Conservation (phyloP, 2,329 filamentous ascomycete genomes). For the Colletotrichum noveboracense region DNA sequence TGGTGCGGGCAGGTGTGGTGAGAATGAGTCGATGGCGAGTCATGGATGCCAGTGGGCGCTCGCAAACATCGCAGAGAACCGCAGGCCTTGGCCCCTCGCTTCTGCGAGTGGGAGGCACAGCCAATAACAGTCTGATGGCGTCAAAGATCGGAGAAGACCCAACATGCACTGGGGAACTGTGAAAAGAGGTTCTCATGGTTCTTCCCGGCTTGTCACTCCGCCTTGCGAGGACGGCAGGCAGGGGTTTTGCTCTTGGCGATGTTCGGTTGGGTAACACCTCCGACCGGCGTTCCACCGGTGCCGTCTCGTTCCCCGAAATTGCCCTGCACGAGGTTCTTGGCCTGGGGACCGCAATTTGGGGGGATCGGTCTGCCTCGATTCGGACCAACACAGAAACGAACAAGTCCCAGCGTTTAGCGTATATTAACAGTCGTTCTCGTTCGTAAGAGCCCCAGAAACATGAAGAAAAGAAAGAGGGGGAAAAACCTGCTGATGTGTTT, state of each 20-base stretch:
- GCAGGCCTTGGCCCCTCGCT: background rate
- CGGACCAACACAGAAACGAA: background rate
- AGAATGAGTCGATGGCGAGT: slow-evolving; percentile 4
- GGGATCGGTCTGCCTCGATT: background rate
- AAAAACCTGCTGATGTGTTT: background rate
- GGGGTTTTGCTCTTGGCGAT: background rate
- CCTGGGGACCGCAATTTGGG: background rate
- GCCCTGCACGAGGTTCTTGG: background rate
- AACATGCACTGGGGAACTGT: background rate
- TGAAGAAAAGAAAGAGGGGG: background rate
- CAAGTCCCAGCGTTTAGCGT: slow-evolving; percentile 3
- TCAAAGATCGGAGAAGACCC: background rate
- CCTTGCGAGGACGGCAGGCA: background rate
- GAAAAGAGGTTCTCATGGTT: background rate
- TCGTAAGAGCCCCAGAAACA: background rate
- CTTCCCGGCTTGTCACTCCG: background rate
- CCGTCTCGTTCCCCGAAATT: background rate
- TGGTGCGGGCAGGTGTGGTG: background rate
- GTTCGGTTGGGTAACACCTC: slow-evolving; percentile 4
- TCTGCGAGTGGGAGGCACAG: background rate
- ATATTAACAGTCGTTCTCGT: slow-evolving; percentile 1
- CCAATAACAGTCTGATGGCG: background rate
- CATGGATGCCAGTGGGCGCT: background rate
- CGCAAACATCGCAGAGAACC: background rate
- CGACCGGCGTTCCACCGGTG: background rate